phyloP scores from a whole-genome alignment of 768 basidiomycete genomes.

The Leccinum subtestaceum region DNA sequence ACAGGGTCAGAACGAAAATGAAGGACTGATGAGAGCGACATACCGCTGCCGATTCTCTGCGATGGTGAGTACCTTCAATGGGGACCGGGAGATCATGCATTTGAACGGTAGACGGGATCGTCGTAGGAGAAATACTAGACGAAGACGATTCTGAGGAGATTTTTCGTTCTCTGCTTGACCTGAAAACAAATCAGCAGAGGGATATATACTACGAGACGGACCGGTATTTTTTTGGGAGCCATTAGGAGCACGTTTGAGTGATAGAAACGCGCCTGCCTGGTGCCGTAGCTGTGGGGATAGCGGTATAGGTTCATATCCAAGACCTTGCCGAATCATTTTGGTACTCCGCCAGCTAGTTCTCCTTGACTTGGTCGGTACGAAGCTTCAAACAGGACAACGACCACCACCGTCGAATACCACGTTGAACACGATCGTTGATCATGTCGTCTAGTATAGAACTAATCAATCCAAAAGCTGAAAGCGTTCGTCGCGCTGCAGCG shows the following conservation, averaged over 20 bases:
- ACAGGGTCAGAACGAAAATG: constrained; percentile 12
- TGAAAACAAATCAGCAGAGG: constrained; percentile 10
- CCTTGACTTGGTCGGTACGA: constrained; percentile 3
- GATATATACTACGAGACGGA: constrained; percentile 27
- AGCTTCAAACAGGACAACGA: constrained; percentile 7
- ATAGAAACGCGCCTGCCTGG: constrained; percentile 34
- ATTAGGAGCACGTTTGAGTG: constrained; percentile 27
- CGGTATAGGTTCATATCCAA: constrained; percentile 27
- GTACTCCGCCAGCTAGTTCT: constrained; percentile 25
- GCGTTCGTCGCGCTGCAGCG: constrained; percentile 84
- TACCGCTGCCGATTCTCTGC: constrained; percentile 21
- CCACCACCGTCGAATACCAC: constrained; percentile 19
- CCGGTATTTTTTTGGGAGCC: constrained; percentile 19
- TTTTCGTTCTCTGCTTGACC: constrained; percentile 10
- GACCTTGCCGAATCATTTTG: constrained; percentile 26
- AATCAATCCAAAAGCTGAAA: constrained; percentile 96
- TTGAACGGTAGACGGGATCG: constrained; percentile 10
- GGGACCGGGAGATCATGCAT: constrained; percentile 15
- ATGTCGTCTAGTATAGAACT: constrained; percentile 87
- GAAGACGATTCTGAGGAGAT: constrained; percentile 11
- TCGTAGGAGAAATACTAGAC: constrained; percentile 3
- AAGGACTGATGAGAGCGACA: constrained; percentile 15
- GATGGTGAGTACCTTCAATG: constrained; percentile 11
- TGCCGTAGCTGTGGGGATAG: constrained; percentile 32
- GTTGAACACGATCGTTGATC: constrained; percentile 24